Percentiles rank a stretch among this genome's conserved stretches.
Evolutionary conservation across 148 eudicot species (phyloP).

Genomic region (Talinum fruticosum): DNA sequence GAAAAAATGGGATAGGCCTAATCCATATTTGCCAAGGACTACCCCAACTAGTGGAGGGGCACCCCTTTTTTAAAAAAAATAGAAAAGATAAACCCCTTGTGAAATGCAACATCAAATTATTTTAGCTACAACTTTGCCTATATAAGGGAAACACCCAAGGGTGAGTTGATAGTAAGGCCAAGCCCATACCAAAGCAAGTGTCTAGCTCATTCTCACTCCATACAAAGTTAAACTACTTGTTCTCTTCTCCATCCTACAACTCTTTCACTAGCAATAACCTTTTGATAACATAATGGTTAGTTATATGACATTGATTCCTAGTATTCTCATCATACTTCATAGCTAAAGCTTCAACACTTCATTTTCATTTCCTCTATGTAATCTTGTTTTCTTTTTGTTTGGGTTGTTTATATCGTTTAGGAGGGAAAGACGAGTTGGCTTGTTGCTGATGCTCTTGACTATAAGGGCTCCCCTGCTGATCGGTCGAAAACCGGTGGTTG

Average conservation of each 20-base stretch:
- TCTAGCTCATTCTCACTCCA: neutral
- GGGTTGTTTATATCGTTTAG: conserved; percentile 24
- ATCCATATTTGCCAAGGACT: conserved; percentile 27
- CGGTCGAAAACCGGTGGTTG: conserved; percentile 83
- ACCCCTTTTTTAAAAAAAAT: conserved; percentile 8
- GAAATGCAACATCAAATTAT: conserved; percentile 24
- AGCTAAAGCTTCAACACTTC: neutral
- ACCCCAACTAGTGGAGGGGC: conserved; percentile 30
- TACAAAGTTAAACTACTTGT: neutral
- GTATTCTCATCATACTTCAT: neutral
- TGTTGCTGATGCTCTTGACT: conserved; percentile 61
- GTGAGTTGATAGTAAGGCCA: conserved; percentile 17
- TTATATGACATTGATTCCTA: too few species aligned
- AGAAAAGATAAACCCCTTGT: neutral
- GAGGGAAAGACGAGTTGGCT: conserved; percentile 53
- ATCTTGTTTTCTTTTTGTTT: neutral
- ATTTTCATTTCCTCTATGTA: neutral
- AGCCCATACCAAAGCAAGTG: conserved; percentile 9
- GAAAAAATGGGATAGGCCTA: conserved; percentile 29
- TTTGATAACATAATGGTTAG: conserved; percentile 18
- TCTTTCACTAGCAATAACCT: neutral
- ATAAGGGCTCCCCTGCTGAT: conserved; percentile 68
- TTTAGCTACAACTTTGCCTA: conserved; percentile 31
- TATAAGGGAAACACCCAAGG: conserved; percentile 30
- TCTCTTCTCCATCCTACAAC: neutral